These are phyloP conservation scores for Erodium moschatum DNA, from an alignment of 441 rosid species.

Conservation along the genomic window DNA sequence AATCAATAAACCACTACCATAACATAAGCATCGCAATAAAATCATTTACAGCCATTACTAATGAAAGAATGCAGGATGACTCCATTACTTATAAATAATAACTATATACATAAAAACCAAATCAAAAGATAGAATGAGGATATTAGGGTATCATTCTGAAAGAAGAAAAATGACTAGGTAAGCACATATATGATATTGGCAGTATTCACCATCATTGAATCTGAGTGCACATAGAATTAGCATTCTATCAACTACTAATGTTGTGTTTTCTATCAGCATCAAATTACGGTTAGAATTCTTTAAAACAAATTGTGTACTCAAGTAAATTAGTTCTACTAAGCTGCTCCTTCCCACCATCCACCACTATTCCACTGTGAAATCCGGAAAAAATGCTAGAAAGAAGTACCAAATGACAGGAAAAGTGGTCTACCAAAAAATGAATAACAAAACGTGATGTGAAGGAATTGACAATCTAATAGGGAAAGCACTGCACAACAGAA, in stretches of 20 bases:
- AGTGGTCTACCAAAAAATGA: slow-evolving; percentile 1
- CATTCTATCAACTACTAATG: background rate
- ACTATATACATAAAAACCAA: background rate
- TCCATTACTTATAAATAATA: background rate
- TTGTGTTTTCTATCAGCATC: background rate
- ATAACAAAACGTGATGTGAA: background rate
- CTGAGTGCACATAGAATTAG: background rate
- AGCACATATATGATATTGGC: background rate
- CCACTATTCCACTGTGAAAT: background rate
- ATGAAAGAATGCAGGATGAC: slow-evolving; percentile 1
- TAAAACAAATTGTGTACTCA: background rate
- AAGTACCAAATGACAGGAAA: no score
- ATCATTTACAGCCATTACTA: background rate
- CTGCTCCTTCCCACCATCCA: background rate
- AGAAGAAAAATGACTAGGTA: background rate
- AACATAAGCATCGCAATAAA: background rate
- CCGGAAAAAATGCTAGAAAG: background rate
- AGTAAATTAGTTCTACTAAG: background rate
- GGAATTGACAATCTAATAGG: background rate
- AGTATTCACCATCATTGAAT: background rate
- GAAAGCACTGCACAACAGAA: background rate
- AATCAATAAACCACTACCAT: slow-evolving; percentile 11
- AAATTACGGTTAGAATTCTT: background rate
- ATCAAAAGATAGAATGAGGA: background rate
- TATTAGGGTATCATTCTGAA: background rate